These are phyloP conservation scores for Schrenkiella parvula DNA, from an alignment of 345 rosid genomes.

Conservation along the genomic window DNA sequence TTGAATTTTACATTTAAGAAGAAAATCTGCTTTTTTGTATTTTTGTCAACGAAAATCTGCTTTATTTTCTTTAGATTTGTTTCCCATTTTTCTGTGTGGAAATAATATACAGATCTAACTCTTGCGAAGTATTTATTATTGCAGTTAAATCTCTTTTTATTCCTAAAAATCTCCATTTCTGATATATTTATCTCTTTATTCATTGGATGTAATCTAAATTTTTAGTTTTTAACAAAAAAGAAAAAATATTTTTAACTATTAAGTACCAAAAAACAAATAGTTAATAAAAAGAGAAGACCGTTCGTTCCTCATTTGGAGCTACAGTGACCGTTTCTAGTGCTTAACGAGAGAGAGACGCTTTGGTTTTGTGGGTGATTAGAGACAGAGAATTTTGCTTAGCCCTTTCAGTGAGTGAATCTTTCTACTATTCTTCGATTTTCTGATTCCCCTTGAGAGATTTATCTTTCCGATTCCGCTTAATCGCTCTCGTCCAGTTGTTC, in stretches of 20 bases:
- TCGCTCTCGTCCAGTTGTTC: background rate
- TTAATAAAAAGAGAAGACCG: slow-evolving; percentile 15
- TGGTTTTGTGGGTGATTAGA: background rate
- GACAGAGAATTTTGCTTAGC: background rate
- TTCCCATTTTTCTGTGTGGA: background rate
- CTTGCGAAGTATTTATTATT: background rate
- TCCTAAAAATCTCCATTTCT: background rate
- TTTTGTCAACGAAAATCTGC: background rate
- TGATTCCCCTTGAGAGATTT: background rate
- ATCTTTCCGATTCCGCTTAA: background rate
- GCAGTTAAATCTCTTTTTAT: background rate
- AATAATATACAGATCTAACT: background rate
- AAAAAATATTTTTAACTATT: too few species aligned
- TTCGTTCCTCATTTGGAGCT: slow-evolving; percentile 38
- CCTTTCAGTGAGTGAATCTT: background rate
- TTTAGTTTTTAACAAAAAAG: too few species aligned
- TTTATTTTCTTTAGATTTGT: background rate
- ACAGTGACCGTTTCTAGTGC: slow-evolving; percentile 34
- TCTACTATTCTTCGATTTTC: background rate
- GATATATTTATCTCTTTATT: background rate
- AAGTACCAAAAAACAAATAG: background rate
- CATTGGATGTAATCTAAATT: background rate
- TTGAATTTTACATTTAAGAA: background rate
- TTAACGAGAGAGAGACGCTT: background rate
- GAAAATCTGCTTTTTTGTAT: background rate